Conservation (phyloP, 169 alveolate species). For the Cryptosporidium viatorum region DNA sequence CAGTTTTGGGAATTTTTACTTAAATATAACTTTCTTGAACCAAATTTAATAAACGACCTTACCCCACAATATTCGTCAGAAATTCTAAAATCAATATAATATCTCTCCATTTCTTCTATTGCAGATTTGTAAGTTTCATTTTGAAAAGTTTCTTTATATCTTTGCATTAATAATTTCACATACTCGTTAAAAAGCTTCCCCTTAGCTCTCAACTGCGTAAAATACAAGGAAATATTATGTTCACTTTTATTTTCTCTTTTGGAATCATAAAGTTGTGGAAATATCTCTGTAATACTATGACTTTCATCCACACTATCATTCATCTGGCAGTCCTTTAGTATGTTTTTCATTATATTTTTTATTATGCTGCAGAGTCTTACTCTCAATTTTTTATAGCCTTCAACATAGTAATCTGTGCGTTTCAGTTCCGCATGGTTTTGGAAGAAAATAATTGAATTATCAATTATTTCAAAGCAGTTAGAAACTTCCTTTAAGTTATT, state of each 20-base stretch:
- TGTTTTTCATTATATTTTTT: constrained; percentile 26
- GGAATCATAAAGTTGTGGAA: not conserved
- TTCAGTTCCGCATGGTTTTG: constrained; percentile 27
- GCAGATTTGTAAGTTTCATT: constrained; percentile 49
- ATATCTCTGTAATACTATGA: not conserved
- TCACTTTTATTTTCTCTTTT: constrained; percentile 21
- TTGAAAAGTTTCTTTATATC: constrained; percentile 32
- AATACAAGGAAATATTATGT: constrained; percentile 33
- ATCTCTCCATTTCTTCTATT: constrained; percentile 27
- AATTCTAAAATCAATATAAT: constrained; percentile 48
- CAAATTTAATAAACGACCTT: constrained; percentile 12
- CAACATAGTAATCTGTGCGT: constrained; percentile 34
- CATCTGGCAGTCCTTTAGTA: not conserved
- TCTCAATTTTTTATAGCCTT: constrained; percentile 50
- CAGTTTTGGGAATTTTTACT: constrained; percentile 1
- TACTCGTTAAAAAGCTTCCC: constrained; percentile 38
- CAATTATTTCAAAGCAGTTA: constrained; percentile 41
- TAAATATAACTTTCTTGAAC: not conserved
- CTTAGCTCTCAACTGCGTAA: constrained; percentile 39
- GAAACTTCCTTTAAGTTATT: constrained; percentile 24
- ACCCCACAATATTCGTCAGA: constrained; percentile 43
- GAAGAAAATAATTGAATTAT: constrained; percentile 40
- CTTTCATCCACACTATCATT: constrained; percentile 1
- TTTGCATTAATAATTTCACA: constrained; percentile 20
- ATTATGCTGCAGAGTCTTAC: constrained; percentile 18